Percentiles rank a stretch among this genome's conserved stretches.
Conservation (phyloP, 495 filamentous ascomycete genomes). For the Penicillium bialowiezense region DNA sequence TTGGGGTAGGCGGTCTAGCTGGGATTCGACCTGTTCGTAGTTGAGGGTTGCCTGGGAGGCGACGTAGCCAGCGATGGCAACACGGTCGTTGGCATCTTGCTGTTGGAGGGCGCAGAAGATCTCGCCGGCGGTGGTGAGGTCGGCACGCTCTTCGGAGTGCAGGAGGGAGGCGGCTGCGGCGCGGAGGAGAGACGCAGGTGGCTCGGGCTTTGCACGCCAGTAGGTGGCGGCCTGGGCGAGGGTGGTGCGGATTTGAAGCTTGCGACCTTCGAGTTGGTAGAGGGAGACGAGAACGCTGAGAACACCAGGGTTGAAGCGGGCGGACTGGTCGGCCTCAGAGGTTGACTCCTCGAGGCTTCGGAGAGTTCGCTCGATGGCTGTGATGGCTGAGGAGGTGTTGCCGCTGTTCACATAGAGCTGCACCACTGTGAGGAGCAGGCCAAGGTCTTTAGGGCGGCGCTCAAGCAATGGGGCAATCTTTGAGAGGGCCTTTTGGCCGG, state of each 20-base stretch:
- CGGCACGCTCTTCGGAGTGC: slow-evolving; percentile 62
- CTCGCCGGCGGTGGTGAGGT: slow-evolving; percentile 65
- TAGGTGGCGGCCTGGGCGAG: slow-evolving; percentile 78
- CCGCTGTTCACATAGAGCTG: slow-evolving; percentile 77
- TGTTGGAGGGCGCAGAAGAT: slow-evolving; percentile 69
- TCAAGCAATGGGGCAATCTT: slow-evolving; percentile 71
- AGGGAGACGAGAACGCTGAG: slow-evolving; percentile 79
- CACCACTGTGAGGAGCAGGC: slow-evolving; percentile 75
- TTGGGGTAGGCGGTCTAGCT: slow-evolving; percentile 62
- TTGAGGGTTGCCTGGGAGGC: slow-evolving; percentile 74
- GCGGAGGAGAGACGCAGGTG: slow-evolving; percentile 60
- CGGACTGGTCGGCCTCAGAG: slow-evolving; percentile 58
- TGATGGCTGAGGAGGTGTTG: slow-evolving; percentile 74
- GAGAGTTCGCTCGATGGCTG: slow-evolving; percentile 71
- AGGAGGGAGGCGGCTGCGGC: slow-evolving; percentile 80
- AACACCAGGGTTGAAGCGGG: slow-evolving; percentile 82
- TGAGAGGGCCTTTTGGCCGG: slow-evolving; percentile 68
- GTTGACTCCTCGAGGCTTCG: slow-evolving; percentile 66
- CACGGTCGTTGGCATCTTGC: slow-evolving; percentile 58
- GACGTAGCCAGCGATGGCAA: slow-evolving; percentile 74
- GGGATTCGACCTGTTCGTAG: slow-evolving; percentile 54
- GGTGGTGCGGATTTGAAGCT: slow-evolving; percentile 63
- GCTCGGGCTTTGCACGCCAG: slow-evolving; percentile 62
- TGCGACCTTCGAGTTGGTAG: slow-evolving; percentile 77
- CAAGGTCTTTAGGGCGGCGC: slow-evolving; percentile 76